These are phyloP conservation scores for Penicillium hordei DNA, from an alignment of 2,329 filamentous ascomycete genomes.

Conservation along the genomic window DNA sequence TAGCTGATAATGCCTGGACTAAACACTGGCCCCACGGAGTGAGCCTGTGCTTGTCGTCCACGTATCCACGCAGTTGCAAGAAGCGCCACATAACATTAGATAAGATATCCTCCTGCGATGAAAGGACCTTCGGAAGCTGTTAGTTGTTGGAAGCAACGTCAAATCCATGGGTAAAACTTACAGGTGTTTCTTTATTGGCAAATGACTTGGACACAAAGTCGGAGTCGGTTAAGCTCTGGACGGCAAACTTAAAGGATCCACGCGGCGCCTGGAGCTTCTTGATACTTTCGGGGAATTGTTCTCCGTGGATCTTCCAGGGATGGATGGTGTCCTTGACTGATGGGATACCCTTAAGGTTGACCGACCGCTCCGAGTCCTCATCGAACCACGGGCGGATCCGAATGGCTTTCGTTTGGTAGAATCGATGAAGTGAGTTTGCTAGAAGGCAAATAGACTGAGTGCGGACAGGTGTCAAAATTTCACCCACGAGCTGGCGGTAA, in stretches of 20 bases:
- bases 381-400: conserved; percentile 83
- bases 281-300: conserved; percentile 49
- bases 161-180: conserved; percentile 23
- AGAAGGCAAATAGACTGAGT: conserved; percentile 76
- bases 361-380: conserved; percentile 61
- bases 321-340: conserved; percentile 55
- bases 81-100: conserved; percentile 84
- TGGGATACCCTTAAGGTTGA: conserved; percentile 61
- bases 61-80: conserved; percentile 82
- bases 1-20: conserved; percentile 63
- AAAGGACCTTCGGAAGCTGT: conserved; percentile 43
- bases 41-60: conserved; percentile 73
- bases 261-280: conserved; percentile 34
- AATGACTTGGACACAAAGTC: conserved; percentile 71
- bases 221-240: conserved; percentile 66
- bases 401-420: conserved; percentile 77
- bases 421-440: conserved; percentile 76
- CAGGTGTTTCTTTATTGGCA: conserved; percentile 52
- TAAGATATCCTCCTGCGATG: conserved; percentile 68
- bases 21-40: conserved; percentile 83
- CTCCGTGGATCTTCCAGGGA: conserved; percentile 70
- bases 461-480: conserved; percentile 70
- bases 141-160: conserved; percentile 9
- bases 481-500: conserved; percentile 76
- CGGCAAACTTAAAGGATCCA: conserved; percentile 41